phyloP scores from a whole-genome alignment of 257 asterid species.

The Datura wrightii region DNA sequence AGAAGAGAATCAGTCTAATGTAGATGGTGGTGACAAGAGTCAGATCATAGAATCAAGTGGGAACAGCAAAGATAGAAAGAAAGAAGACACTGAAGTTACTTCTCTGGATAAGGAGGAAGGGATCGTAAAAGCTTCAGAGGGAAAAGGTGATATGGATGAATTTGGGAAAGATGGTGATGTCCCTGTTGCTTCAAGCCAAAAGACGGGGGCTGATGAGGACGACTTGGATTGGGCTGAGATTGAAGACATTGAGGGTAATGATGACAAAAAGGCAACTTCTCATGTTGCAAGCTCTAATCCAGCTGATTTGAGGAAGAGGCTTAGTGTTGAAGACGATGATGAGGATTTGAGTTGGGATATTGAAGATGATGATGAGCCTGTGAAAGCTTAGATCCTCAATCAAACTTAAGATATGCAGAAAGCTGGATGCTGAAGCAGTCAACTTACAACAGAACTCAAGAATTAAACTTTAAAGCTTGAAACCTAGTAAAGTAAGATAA shows the following conservation, averaged over 20 bases:
- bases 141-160: conserved; percentile 38
- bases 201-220: conserved; percentile 55
- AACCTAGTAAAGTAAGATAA: conserved; percentile 30
- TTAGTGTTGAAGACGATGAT: conserved; percentile 67
- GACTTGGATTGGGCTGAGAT: conserved; percentile 94
- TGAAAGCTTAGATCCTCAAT: conserved; percentile 39
- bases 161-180: conserved; percentile 40
- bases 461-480: conserved; percentile 7
- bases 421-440: conserved; percentile 12
- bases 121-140: conserved; percentile 41
- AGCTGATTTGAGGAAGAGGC: conserved; percentile 53
- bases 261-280: conserved; percentile 54
- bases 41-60: conserved; percentile 35
- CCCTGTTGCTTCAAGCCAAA: conserved; percentile 41
- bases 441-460: neutral
- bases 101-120: conserved; percentile 41
- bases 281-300: conserved; percentile 46
- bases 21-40: conserved; percentile 37
- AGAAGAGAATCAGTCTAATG: conserved; percentile 34
- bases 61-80: conserved; percentile 41
- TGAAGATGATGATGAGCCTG: conserved; percentile 70
- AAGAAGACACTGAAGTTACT: conserved; percentile 40
- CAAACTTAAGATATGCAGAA: neutral
- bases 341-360: conserved; percentile 85
- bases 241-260: conserved; percentile 70